A percentile compares a stretch with the other conserved stretches of the same genome.
phyloP scores from a whole-genome alignment of 345 rosid species.

The Camelina sativa region DNA sequence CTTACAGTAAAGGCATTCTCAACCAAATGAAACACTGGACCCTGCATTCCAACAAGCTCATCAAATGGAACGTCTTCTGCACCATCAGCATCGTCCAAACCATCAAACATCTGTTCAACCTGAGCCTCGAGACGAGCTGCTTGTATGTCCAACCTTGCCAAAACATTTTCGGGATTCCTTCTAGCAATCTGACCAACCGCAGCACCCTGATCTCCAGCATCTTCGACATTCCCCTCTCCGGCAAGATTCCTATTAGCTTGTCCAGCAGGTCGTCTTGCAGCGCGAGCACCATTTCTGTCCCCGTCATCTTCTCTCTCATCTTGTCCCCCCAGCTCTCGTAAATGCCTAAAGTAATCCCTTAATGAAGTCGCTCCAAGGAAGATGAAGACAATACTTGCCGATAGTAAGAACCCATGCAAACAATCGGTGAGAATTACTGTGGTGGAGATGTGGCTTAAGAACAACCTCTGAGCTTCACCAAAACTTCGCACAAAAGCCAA shows the following conservation, averaged over 20 bases:
- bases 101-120: slow-evolving; percentile 99
- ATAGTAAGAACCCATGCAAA: slow-evolving; percentile 95
- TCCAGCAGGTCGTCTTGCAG: slow-evolving; percentile 72
- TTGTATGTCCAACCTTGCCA: slow-evolving; percentile 98
- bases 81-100: slow-evolving; percentile 97
- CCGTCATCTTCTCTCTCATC: slow-evolving; percentile 97
- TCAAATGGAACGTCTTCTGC: slow-evolving; percentile 99
- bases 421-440: slow-evolving; percentile 92
- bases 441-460: slow-evolving; percentile 87
- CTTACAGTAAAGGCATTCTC: slow-evolving; percentile 99
- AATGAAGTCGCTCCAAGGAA: slow-evolving; percentile 96
- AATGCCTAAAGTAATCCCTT: slow-evolving; percentile 94
- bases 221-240: slow-evolving; percentile 84
- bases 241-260: slow-evolving; percentile 80
- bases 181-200: slow-evolving; percentile 76
- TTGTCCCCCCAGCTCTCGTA: slow-evolving; percentile 93
- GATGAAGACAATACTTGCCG: slow-evolving; percentile 96
- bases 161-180: slow-evolving; percentile 96
- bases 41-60: slow-evolving; percentile 99
- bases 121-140: slow-evolving; percentile 99
- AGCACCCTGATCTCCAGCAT: slow-evolving; percentile 77
- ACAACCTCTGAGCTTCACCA: slow-evolving; percentile 90
- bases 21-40: slow-evolving; percentile 98
- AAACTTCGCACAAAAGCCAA: slow-evolving; percentile 93
- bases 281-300: slow-evolving; percentile 90